Evolutionary conservation across 2,329 filamentous ascomycete genomes (phyloP), one percentile per base, ranked within the genome.

Genomic region (Tolypocladium ophioglossoides): DNA sequence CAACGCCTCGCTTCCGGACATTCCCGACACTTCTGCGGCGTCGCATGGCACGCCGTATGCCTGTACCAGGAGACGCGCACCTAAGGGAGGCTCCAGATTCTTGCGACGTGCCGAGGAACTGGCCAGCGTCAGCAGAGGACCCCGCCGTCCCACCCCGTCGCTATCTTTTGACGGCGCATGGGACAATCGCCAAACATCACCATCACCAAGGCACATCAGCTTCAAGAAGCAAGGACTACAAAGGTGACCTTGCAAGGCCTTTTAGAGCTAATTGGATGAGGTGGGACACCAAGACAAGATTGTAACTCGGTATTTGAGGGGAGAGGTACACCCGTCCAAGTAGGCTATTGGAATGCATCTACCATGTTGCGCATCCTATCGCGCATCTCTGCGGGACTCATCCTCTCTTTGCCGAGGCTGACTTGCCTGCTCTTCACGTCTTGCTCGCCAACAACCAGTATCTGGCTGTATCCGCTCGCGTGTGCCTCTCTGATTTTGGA

Each of bases 401-500:
- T 70, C 14, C 71, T 65, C 59, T 71, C 65, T 51, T 70, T 71
- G 40, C 66, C 67, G 22, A 68, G 56, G 7, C 61, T 79, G 35
- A 91, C 73, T n/a, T 74, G 78, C 40, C 76, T 74, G 16, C 74
- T 75, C n/a, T 74, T 70, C 2, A 87, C 69, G 60, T 91, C 83
- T 54, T 77, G 77, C 34, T 82, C 74, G 1, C 91, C 91, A 12
- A 94, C 74, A 1, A 91, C 83, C 35, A 89, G 77, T 52, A 94
- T 82, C 54, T 88, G 74, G 52, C 86, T 83, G 66, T 91, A 94
- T 41, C 84, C 85, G 68, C 84, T 86, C 50, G 70, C 66, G 59
- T 80, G 85, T n/a, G 89, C 90, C 64, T 87, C 82, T 35, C 78
- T 77, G 24, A 90, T 78, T 68, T 94, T 95, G 64, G 83, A 80